These are phyloP conservation scores for Phanerochaete carnosa DNA, from an alignment of 768 basidiomycete species.

Conservation along the genomic window DNA sequence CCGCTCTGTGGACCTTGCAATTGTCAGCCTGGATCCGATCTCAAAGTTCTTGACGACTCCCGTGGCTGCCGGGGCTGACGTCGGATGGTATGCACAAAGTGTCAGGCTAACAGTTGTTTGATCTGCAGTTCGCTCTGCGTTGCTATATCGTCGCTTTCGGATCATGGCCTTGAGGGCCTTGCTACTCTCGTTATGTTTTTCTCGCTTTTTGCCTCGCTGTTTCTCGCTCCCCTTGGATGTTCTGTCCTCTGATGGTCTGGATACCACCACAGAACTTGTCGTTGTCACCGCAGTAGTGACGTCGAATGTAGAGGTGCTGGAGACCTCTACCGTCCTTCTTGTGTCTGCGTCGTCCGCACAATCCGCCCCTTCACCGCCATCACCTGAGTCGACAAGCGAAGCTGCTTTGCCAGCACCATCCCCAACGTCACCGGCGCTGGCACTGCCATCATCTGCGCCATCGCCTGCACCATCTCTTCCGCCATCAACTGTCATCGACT, in stretches of 20 bases:
- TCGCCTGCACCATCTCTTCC: not conserved
- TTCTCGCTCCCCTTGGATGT: slow-evolving; percentile 6
- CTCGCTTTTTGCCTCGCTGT: not conserved
- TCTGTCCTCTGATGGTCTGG: not conserved
- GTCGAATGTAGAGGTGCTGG: slow-evolving; percentile 10
- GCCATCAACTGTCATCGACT: slow-evolving; percentile 9
- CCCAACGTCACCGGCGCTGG: not conserved
- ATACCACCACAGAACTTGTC: slow-evolving; percentile 2
- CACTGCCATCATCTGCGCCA: not conserved
- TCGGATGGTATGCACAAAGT: not conserved
- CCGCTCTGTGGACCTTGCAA: not conserved
- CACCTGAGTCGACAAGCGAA: not conserved
- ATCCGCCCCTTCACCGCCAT: not conserved
- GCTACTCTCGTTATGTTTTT: not conserved
- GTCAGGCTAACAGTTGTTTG: not conserved
- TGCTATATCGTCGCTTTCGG: not conserved
- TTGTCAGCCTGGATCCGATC: not conserved
- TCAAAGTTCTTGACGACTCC: not conserved
- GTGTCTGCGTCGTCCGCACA: not conserved
- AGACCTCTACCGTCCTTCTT: slow-evolving; percentile 10
- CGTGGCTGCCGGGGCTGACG: not conserved
- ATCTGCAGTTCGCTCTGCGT: not conserved
- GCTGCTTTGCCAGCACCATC: not conserved
- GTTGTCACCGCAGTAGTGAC: slow-evolving; percentile 14
- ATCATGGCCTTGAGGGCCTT: slow-evolving; percentile 13